Evolutionary conservation across 495 filamentous ascomycete species (phyloP).

Genomic region (Hypoxylon fuscum): DNA sequence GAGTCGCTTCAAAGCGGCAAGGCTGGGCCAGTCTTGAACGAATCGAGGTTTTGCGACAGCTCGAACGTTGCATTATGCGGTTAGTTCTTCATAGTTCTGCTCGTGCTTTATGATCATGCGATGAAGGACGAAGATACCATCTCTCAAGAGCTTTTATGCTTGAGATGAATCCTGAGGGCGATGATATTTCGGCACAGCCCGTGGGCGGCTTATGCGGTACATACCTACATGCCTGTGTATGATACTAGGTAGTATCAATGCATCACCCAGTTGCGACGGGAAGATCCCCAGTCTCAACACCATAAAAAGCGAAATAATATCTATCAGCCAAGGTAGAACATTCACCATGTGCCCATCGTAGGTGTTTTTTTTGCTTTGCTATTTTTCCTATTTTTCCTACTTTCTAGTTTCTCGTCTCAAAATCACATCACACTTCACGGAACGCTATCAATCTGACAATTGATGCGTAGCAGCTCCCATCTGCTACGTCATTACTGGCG

Average conservation of each 20-base stretch:
- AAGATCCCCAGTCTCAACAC: neutral
- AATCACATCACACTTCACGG: slow-evolving; percentile 35
- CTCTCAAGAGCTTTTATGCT: neutral
- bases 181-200: neutral
- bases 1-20: slow-evolving; percentile 90
- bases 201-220: slow-evolving; percentile 5
- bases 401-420: slow-evolving; percentile 3
- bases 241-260: slow-evolving; percentile 38
- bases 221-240: too few species aligned
- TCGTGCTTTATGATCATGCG: slow-evolving; percentile 1
- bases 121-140: neutral
- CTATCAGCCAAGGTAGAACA: slow-evolving; percentile 9
- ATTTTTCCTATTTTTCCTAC: neutral
- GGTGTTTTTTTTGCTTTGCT: slow-evolving; percentile 13
- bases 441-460: slow-evolving; percentile 62
- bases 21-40: slow-evolving; percentile 61
- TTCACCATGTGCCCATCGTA: slow-evolving; percentile 18
- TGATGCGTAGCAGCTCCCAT: slow-evolving; percentile 61
- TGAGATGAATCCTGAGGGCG: neutral
- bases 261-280: slow-evolving; percentile 4
- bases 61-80: slow-evolving; percentile 14
- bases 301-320: neutral
- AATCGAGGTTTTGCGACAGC: neutral
- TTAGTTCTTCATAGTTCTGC: neutral
- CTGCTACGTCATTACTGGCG: slow-evolving; percentile 61